Evolutionary conservation across 2,329 filamentous ascomycete genomes (phyloP).

Genomic region (Phyllosticta paracitricarpa): DNA sequence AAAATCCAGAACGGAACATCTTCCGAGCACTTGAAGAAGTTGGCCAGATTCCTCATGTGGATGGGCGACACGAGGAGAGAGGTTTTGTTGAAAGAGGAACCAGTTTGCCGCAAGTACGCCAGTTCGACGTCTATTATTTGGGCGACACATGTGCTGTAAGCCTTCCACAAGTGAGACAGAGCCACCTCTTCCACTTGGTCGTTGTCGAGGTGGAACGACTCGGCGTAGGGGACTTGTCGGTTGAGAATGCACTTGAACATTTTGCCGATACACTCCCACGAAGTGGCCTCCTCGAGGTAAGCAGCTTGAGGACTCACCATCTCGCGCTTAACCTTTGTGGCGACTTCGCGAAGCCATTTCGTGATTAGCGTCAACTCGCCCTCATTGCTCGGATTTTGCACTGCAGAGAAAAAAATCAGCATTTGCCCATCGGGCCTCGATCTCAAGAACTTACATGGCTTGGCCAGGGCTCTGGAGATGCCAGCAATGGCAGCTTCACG

Average conservation of each 20-base stretch:
- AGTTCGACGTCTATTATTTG: slow-evolving; percentile 5
- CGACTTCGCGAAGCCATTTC: background rate
- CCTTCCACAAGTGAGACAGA: background rate
- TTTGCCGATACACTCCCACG: slow-evolving; percentile 26
- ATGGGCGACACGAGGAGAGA: background rate
- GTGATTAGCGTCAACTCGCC: slow-evolving; percentile 4
- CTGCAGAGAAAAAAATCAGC: background rate
- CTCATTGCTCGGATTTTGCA: background rate
- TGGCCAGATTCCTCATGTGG: slow-evolving; percentile 4
- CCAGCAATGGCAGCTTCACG: slow-evolving; percentile 3
- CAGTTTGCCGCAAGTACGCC: background rate
- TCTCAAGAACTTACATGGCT: background rate
- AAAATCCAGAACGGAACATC: slow-evolving; percentile 6
- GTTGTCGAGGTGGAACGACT: slow-evolving; percentile 10
- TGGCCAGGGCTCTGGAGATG: background rate
- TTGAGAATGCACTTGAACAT: slow-evolving; percentile 20
- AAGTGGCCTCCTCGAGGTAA: slow-evolving; percentile 19
- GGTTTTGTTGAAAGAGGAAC: background rate
- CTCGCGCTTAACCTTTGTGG: background rate
- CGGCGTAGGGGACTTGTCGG: slow-evolving; percentile 13
- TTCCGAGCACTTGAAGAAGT: background rate
- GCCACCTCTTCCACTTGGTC: background rate
- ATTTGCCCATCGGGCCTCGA: background rate
- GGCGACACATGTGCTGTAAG: background rate
- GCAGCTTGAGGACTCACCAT: background rate